Evolutionary conservation across 1,139 yeast genomes (phyloP), one percentile per base, ranked within the genome.

Genomic region (Geotrichum fermentans): DNA sequence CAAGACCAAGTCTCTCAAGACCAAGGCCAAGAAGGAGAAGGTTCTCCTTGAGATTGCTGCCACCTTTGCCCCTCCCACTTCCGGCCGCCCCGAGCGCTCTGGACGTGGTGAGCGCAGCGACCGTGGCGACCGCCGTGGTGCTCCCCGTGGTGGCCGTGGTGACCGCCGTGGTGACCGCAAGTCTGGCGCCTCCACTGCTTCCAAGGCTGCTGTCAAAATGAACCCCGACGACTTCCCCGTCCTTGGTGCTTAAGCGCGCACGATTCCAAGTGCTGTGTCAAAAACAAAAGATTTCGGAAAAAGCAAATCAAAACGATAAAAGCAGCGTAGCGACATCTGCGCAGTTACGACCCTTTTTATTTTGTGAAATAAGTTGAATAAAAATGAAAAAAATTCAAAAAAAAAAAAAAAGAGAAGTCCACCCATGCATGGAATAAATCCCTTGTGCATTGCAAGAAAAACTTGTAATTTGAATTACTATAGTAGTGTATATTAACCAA

Each of bases 21-120:
- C 72, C 63, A 81, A 80, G 75, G 72, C 78, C 59, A 75, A 73
- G 70, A 83, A 83, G 78, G 83, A 78, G 67, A 82, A 82, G 80
- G 74, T 73, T 62, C 71, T 74, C 61, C 71, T 83, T 62, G 87
- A 82, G 58, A 68, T 82, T 59, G 78, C 79, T 58, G 78, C 84
- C 56, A 66, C 72, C 54, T 80, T 80, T 61, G 56, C 49, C 6
- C 29, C 52, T 36, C 37, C 50, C 32, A 40, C 47, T 38, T 50
- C 49, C 29, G 52, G 46, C 48, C 50, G 51, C 29, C 49, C 50
- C 22, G 49, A 36, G 45, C 48, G 58, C 40, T 49, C 51, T 59
- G 70, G 71, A 54, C 70, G 69, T 51, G 59, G 61, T 48, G 61
- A 61, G 43, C 60, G 58, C 44, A 54, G 53, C 40, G 55, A 56